Conservation (phyloP, 257 asterid species). For the Forsythia viridissima region DNA sequence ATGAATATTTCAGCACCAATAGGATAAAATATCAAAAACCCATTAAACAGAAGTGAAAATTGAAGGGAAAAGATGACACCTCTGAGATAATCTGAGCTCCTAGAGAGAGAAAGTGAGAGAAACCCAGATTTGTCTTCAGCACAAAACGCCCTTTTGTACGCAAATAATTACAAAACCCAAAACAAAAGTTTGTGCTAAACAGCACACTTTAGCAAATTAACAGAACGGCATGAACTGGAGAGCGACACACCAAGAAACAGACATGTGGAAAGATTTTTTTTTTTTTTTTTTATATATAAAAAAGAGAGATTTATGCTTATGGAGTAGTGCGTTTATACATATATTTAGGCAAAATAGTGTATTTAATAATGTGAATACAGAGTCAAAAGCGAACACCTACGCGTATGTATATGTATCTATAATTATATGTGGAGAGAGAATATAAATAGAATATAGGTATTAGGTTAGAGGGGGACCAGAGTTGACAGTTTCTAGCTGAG, state of each 20-base stretch:
- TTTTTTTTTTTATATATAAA: not conserved
- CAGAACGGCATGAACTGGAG: conserved; percentile 29
- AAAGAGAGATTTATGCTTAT: conserved; percentile 15
- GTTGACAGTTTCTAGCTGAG: not conserved
- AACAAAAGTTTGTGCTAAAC: conserved; percentile 32
- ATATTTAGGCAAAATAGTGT: not conserved
- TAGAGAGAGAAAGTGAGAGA: conserved; percentile 22
- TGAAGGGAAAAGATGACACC: conserved; percentile 38
- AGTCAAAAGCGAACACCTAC: not conserved
- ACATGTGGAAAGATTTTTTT: conserved; percentile 17
- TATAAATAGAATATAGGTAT: not conserved
- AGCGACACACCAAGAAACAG: conserved; percentile 25
- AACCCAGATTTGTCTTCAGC: conserved; percentile 25
- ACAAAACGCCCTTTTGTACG: conserved; percentile 19
- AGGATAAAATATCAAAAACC: conserved; percentile 19
- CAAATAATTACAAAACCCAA: conserved; percentile 10
- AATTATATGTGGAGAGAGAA: no score
- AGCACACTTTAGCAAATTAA: conserved; percentile 38
- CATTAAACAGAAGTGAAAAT: conserved; percentile 25
- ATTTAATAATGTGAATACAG: not conserved
- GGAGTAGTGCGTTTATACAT: conserved; percentile 4
- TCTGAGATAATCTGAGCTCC: conserved; percentile 37
- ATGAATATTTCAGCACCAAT: not conserved
- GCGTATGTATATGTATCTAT: not conserved
- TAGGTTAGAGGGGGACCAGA: not conserved